phyloP scores from a whole-genome alignment of 768 basidiomycete genomes.

The Peribolospora baueri region DNA sequence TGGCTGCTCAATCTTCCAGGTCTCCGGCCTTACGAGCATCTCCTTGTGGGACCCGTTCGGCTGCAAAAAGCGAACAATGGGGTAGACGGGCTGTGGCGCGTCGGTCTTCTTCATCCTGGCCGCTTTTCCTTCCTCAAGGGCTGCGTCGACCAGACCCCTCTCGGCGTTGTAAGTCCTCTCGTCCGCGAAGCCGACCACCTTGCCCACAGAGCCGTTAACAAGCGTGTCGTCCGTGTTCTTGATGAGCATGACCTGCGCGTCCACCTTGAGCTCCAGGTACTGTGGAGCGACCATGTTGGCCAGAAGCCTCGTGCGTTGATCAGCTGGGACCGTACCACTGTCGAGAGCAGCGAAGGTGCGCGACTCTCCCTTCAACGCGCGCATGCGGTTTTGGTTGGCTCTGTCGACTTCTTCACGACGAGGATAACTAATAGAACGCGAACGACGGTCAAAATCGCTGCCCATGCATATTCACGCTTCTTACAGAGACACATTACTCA shows the following conservation, averaged over 20 bases:
- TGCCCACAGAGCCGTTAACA: slow-evolving; percentile 87
- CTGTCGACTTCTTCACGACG: slow-evolving; percentile 72
- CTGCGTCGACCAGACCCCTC: too few relatives aligned
- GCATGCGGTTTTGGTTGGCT: slow-evolving; percentile 50
- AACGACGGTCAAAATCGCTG: slow-evolving; percentile 1
- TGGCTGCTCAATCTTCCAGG: slow-evolving; percentile 71
- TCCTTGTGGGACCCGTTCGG: slow-evolving; percentile 30
- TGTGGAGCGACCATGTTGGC: slow-evolving; percentile 74
- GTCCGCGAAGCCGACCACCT: slow-evolving; percentile 38
- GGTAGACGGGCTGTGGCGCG: slow-evolving; percentile 21
- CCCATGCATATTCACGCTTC: background rate
- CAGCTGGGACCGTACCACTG: slow-evolving; percentile 20
- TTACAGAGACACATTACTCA: slow-evolving; percentile 20
- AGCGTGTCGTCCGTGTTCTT: slow-evolving; percentile 66
- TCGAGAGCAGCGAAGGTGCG: slow-evolving; percentile 37
- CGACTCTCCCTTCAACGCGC: slow-evolving; percentile 30
- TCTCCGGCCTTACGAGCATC: slow-evolving; percentile 40
- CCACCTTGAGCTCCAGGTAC: slow-evolving; percentile 40
- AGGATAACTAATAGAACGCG: slow-evolving; percentile 39
- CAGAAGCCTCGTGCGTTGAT: slow-evolving; percentile 51
- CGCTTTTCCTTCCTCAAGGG: background rate
- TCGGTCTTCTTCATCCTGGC: slow-evolving; percentile 8
- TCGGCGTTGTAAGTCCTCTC: background rate
- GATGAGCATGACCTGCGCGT: slow-evolving; percentile 80
- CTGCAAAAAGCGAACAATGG: slow-evolving; percentile 53